These are phyloP conservation scores for Kodamaea jinghongensis DNA, from an alignment of 805 yeast species.

Conservation along the genomic window DNA sequence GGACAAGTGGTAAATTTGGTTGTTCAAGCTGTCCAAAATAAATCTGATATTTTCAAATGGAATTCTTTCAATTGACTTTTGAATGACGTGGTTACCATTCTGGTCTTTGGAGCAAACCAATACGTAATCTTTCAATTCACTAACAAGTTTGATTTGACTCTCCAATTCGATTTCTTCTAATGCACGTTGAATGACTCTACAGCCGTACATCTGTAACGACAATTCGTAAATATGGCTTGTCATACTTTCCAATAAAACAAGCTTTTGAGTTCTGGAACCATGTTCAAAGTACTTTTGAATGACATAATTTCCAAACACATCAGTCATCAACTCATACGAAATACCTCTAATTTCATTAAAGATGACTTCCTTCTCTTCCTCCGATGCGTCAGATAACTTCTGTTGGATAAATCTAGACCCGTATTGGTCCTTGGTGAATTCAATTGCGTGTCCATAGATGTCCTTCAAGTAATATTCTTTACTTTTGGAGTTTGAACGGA, in stretches of 20 bases:
- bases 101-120: slow-evolving; percentile 69
- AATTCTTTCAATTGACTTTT: slow-evolving; percentile 85
- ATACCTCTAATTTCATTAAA: slow-evolving; percentile 80
- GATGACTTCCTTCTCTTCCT: slow-evolving; percentile 71
- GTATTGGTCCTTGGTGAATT: slow-evolving; percentile 92
- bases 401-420: slow-evolving; percentile 97
- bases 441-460: slow-evolving; percentile 82
- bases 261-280: slow-evolving; percentile 69
- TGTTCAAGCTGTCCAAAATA: slow-evolving; percentile 66
- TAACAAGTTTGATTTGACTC: slow-evolving; percentile 65
- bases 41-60: slow-evolving; percentile 70
- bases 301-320: slow-evolving; percentile 97
- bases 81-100: slow-evolving; percentile 97
- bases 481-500: slow-evolving; percentile 62
- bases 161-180: slow-evolving; percentile 65
- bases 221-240: slow-evolving; percentile 69
- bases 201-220: slow-evolving; percentile 95
- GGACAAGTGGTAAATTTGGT: slow-evolving; percentile 77
- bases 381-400: slow-evolving; percentile 61
- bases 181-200: slow-evolving; percentile 95
- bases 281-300: slow-evolving; percentile 90
- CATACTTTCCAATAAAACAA: slow-evolving; percentile 67
- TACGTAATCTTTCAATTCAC: slow-evolving; percentile 72
- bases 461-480: slow-evolving; percentile 64
- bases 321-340: slow-evolving; percentile 81